Conservation (phyloP, 768 basidiomycete genomes). For the Suillus americanus region DNA sequence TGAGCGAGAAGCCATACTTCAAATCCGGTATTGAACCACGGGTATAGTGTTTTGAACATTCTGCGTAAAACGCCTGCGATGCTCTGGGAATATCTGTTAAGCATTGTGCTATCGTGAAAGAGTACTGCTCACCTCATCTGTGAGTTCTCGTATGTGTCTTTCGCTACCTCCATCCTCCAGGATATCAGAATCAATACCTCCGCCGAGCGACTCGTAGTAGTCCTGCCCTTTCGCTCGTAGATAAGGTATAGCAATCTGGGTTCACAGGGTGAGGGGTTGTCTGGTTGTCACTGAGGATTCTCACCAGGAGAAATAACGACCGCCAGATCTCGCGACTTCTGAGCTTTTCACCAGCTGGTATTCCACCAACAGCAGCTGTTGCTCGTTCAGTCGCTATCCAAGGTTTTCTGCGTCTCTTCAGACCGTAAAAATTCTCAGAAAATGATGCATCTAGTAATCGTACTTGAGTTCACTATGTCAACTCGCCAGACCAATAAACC, state of each 20-base stretch:
- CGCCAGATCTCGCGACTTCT: conserved; percentile 66
- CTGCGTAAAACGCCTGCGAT: conserved; percentile 53
- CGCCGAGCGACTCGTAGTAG: conserved; percentile 88
- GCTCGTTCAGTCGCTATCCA: conserved; percentile 70
- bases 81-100: conserved; percentile 37
- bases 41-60: conserved; percentile 74
- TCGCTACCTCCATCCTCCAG: conserved; percentile 51
- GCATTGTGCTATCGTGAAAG: conserved; percentile 1
- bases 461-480: not conserved
- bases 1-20: conserved; percentile 83
- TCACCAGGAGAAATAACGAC: conserved; percentile 78
- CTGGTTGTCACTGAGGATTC: conserved; percentile 23
- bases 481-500: conserved; percentile 23
- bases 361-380: conserved; percentile 62
- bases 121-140: conserved; percentile 48
- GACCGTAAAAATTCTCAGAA: conserved; percentile 93
- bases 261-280: not conserved
- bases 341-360: conserved; percentile 66
- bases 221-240: conserved; percentile 86
- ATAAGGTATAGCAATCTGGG: conserved; percentile 82
- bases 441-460: conserved; percentile 79
- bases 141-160: conserved; percentile 44
- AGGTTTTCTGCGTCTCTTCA: conserved; percentile 76
- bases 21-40: conserved; percentile 73
- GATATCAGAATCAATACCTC: conserved; percentile 69